Conservation (phyloP, 2,329 filamentous ascomycete genomes). For the Alternaria arbusti region DNA sequence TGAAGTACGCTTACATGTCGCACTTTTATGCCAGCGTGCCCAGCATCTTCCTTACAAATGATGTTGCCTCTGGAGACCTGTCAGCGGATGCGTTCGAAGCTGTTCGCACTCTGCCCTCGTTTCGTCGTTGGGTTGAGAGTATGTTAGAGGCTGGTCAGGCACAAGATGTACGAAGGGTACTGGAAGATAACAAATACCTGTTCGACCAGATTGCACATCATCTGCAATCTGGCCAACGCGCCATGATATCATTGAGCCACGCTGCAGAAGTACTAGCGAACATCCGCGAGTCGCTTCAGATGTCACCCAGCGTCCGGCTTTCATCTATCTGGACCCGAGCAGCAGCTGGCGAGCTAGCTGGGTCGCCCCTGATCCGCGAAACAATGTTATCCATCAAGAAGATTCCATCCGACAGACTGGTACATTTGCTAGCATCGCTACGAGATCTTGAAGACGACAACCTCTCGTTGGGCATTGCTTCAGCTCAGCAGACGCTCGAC, state of each 20-base stretch:
- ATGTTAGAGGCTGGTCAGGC: slow-evolving; percentile 45
- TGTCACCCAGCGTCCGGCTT: slow-evolving; percentile 43
- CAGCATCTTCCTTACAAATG: slow-evolving; percentile 64
- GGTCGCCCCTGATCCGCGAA: slow-evolving; percentile 59
- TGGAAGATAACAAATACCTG: slow-evolving; percentile 67
- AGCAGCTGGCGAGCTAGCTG: slow-evolving; percentile 62
- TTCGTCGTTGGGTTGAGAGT: slow-evolving; percentile 53
- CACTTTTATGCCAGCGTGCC: slow-evolving; percentile 82
- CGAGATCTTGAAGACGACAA: slow-evolving; percentile 11
- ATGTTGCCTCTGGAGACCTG: slow-evolving; percentile 49
- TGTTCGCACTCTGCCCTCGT: slow-evolving; percentile 72
- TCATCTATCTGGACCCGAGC: slow-evolving; percentile 67
- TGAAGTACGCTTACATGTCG: slow-evolving; percentile 85
- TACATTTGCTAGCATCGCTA: slow-evolving; percentile 52
- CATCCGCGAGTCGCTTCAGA: slow-evolving; percentile 49
- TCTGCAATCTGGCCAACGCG: slow-evolving; percentile 47
- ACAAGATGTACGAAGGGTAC: slow-evolving; percentile 58
- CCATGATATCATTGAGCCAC: slow-evolving; percentile 50
- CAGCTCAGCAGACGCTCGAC: slow-evolving; percentile 45
- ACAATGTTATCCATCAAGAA: slow-evolving; percentile 66
- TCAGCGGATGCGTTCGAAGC: slow-evolving; percentile 70
- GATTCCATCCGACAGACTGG: slow-evolving; percentile 62
- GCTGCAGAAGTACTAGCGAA: slow-evolving; percentile 43
- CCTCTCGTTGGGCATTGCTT: slow-evolving; percentile 28
- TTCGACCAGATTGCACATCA: slow-evolving; percentile 50